phyloP scores from a whole-genome alignment of 2,329 filamentous ascomycete genomes.

The Colletotrichum sp. region DNA sequence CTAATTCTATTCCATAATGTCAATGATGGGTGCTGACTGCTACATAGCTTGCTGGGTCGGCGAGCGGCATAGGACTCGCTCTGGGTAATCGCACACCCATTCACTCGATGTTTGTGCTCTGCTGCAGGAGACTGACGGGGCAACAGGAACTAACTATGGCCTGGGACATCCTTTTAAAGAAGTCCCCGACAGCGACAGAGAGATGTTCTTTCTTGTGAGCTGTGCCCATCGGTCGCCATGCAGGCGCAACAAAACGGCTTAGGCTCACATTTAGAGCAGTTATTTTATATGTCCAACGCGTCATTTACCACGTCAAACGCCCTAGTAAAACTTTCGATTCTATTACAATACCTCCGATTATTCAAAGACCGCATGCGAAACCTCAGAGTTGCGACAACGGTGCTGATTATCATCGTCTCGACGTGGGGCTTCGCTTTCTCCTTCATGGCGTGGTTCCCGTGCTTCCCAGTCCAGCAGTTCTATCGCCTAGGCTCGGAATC shows the following conservation, averaged over 20 bases:
- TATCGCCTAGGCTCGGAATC: not conserved
- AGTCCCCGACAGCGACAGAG: slow-evolving; percentile 1
- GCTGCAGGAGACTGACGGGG: not conserved
- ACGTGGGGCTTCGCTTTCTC: not conserved
- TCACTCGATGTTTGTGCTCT: not conserved
- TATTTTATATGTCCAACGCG: slow-evolving; percentile 7
- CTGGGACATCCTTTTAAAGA: not conserved
- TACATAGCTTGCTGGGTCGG: not conserved
- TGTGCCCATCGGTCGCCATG: not conserved
- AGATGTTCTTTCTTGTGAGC: slow-evolving; percentile 3
- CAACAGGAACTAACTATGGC: not conserved
- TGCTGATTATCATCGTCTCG: not conserved
- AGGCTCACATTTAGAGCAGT: not conserved
- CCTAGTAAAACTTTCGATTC: not conserved
- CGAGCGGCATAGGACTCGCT: not conserved
- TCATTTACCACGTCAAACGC: not conserved
- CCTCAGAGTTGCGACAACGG: not conserved
- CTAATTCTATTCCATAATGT: accelerated
- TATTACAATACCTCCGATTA: slow-evolving; percentile 2
- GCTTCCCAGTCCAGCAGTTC: slow-evolving; percentile 4
- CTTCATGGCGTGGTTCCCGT: slow-evolving; percentile 10
- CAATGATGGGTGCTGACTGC: not conserved
- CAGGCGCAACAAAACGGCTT: too few species aligned
- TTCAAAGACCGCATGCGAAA: not conserved
- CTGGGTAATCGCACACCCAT: not conserved